Conservation (phyloP, 1,139 yeast species). For the Zygosaccharomyces pseudobailii region DNA sequence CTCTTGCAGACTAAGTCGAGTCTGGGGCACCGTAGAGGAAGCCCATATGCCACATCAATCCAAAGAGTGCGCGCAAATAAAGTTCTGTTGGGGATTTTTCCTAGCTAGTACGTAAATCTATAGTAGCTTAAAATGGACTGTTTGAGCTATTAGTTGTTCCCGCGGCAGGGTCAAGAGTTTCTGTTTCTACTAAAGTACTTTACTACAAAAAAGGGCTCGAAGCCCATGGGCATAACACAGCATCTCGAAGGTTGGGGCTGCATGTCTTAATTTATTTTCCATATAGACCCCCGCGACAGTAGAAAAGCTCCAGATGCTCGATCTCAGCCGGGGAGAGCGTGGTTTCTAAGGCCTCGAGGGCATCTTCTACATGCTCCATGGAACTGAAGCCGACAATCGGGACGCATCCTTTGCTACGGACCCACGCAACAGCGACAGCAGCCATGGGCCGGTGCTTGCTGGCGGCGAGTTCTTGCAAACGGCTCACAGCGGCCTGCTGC, state of each 20-base stretch:
- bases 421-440: slow-evolving; percentile 52
- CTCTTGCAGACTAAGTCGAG: no score
- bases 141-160: no score
- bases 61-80: no score
- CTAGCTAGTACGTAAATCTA: no score
- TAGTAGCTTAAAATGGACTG: no score
- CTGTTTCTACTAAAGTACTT: no score
- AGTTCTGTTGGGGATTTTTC: no score
- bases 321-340: slow-evolving; percentile 44
- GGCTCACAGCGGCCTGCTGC: slow-evolving; percentile 40
- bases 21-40: no score
- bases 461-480: slow-evolving; percentile 51
- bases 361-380: slow-evolving; percentile 49
- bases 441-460: slow-evolving; percentile 48
- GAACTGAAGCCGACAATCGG: slow-evolving; percentile 56
- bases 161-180: no score
- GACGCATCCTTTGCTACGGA: slow-evolving; percentile 43
- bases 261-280: neutral
- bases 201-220: no score
- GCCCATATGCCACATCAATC: no score
- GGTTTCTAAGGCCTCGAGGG: slow-evolving; percentile 42
- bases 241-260: neutral
- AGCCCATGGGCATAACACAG: no score
- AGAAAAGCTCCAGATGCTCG: slow-evolving; percentile 47
- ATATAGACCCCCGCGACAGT: slow-evolving; percentile 29